These are phyloP conservation scores for Amanita inopinata DNA, from an alignment of 768 basidiomycete species.

Conservation along the genomic window DNA sequence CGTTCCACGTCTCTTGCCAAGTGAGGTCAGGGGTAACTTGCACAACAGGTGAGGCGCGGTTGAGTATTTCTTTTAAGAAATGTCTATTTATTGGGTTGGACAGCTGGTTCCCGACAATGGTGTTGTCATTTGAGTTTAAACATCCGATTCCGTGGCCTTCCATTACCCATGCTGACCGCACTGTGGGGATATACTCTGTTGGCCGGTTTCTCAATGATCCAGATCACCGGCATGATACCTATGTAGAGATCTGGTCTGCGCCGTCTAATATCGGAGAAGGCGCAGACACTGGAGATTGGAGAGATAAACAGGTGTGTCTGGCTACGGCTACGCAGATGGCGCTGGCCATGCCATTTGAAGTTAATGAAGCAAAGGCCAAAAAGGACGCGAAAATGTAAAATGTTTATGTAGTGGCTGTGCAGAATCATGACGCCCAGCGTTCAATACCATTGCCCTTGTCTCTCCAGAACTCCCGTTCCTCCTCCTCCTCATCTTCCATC, in stretches of 20 bases:
- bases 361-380: slow-evolving; percentile 17
- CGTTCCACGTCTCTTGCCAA: slow-evolving; percentile 37
- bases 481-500: slow-evolving; percentile 72
- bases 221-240: slow-evolving; percentile 45
- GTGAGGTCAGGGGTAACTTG: slow-evolving; percentile 30
- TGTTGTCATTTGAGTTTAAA: slow-evolving; percentile 54
- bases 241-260: slow-evolving; percentile 59
- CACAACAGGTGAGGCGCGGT: slow-evolving; percentile 19
- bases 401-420: slow-evolving; percentile 2
- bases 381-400: slow-evolving; percentile 15
- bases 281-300: slow-evolving; percentile 35
- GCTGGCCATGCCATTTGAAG: slow-evolving; percentile 33
- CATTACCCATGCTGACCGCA: slow-evolving; percentile 32
- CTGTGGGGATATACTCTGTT: slow-evolving; percentile 46
- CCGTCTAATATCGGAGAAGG: slow-evolving; percentile 46
- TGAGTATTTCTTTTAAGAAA: neutral
- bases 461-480: slow-evolving; percentile 45
- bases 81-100: neutral
- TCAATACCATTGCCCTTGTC: slow-evolving; percentile 68
- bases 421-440: slow-evolving; percentile 27
- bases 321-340: slow-evolving; percentile 56
- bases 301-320: slow-evolving; percentile 54
- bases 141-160: slow-evolving; percentile 40
- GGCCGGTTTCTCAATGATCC: slow-evolving; percentile 45
- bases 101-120: slow-evolving; percentile 60